Evolutionary conservation across 1,284 basidiomycete genomes (phyloP), one percentile per base, ranked within the genome.

Genomic region (Marasmius oreades): DNA sequence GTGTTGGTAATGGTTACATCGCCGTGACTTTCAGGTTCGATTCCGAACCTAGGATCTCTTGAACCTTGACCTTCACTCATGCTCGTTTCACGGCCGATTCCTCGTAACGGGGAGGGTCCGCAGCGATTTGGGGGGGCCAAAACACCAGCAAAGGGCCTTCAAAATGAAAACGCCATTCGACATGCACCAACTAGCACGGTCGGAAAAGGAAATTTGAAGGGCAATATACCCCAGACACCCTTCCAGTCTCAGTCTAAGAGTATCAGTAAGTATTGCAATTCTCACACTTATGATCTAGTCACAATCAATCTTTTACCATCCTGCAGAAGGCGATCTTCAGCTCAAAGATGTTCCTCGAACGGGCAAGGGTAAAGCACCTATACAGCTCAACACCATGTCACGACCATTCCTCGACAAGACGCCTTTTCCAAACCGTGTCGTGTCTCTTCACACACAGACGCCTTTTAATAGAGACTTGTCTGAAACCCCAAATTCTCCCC

Each of bases 381-480:
- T 46, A 22, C 47, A 50, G 28, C 26, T 50, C 6, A 26, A 50
- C 14, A 50, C 47, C 3, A 50, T 50, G 1, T 50, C 70, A 18
- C 77, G 79, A 23, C 84, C 85, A 1, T 73, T 89, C 6, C 76
- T 67, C 26, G 77, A 79, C 65, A 78, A 77, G 62, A 78, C 77
- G 1, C 77, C 77, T 2, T 75, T 77, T 55, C 72, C 73, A 5
- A 50, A 50, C 20, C 47, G 47, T 16, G 33, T 50, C 16, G 28
- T 50, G 1, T 31, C 53, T 5, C 44, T 37, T 47, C 53, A 47
- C 24, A 51, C 11, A 23, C 24, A 51, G 55, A 36, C 43, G 44
- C 28, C 50, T 47, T 18, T 56, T 56, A 18, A 43, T 12, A 36
- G 58, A 59, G 63, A 60, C 4, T 52, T 31, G 36, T 60, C 56